phyloP scores from a whole-genome alignment of 2,329 filamentous ascomycete species.

The Penicillium glabrum region DNA sequence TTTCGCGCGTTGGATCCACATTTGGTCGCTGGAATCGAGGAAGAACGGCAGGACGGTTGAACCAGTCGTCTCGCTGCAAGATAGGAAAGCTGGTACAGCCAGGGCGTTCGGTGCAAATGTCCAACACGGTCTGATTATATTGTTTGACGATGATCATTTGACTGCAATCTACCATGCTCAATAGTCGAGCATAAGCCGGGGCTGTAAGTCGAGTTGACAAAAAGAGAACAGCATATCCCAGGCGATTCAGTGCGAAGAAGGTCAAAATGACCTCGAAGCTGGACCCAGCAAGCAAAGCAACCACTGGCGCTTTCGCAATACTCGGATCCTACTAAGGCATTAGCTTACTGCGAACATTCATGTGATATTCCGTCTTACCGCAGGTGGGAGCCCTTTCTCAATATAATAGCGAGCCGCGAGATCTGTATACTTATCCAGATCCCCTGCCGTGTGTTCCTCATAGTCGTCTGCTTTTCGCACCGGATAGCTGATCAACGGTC shows the following conservation, averaged over 20 bases:
- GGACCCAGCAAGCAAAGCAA: slow-evolving; percentile 56
- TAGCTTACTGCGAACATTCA: background rate
- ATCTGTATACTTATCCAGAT: slow-evolving; percentile 24
- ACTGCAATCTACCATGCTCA: slow-evolving; percentile 42
- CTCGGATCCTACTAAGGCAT: slow-evolving; percentile 18
- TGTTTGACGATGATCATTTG: slow-evolving; percentile 20
- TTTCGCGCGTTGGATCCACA: slow-evolving; percentile 23
- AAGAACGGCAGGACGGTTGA: slow-evolving; percentile 13
- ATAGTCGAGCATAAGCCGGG: slow-evolving; percentile 50
- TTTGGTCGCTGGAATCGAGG: slow-evolving; percentile 11
- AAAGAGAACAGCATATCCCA: slow-evolving; percentile 57
- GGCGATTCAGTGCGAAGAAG: slow-evolving; percentile 54
- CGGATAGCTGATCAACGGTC: slow-evolving; percentile 22
- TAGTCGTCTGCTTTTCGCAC: slow-evolving; percentile 17
- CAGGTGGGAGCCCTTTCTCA: slow-evolving; percentile 15
- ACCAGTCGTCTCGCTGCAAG: slow-evolving; percentile 21
- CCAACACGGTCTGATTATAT: slow-evolving; percentile 18
- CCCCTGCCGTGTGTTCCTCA: slow-evolving; percentile 21
- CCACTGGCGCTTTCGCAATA: slow-evolving; percentile 37
- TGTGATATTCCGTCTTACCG: slow-evolving; percentile 6
- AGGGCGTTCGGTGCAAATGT: slow-evolving; percentile 17
- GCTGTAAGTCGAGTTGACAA: slow-evolving; percentile 56
- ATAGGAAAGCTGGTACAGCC: slow-evolving; percentile 21
- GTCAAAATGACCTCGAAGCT: slow-evolving; percentile 58
- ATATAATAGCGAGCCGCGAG: slow-evolving; percentile 20